phyloP scores from a whole-genome alignment of 1,284 basidiomycete genomes.

The Xerocomus tenax region DNA sequence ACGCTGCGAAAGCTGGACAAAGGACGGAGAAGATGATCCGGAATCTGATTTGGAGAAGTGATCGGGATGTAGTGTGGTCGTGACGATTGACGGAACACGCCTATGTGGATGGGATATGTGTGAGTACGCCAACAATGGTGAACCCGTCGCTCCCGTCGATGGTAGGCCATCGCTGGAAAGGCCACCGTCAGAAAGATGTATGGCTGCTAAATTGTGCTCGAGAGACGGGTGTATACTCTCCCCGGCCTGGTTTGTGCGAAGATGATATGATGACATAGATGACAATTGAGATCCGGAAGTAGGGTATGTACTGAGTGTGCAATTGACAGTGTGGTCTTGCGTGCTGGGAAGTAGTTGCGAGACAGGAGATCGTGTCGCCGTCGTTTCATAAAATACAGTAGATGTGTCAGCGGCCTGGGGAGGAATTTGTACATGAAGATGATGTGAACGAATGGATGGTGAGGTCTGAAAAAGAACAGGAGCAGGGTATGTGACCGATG shows the following conservation, averaged over 20 bases:
- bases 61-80: slow-evolving; percentile 31
- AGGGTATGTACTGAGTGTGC: slow-evolving; percentile 33
- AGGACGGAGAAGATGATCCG: slow-evolving; percentile 14
- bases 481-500: slow-evolving; percentile 27
- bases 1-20: slow-evolving; percentile 22
- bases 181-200: slow-evolving; percentile 16
- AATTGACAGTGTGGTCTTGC: slow-evolving; percentile 23
- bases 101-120: slow-evolving; percentile 20
- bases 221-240: slow-evolving; percentile 14
- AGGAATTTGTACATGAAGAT: slow-evolving; percentile 29
- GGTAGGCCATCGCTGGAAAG: slow-evolving; percentile 6
- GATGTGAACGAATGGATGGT: slow-evolving; percentile 30
- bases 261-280: slow-evolving; percentile 29
- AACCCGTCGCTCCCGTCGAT: slow-evolving; percentile 3
- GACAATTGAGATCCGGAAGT: slow-evolving; percentile 36
- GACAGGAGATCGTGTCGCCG: slow-evolving; percentile 29
- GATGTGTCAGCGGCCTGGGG: slow-evolving; percentile 32
- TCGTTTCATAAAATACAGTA: slow-evolving; percentile 55
- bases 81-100: slow-evolving; percentile 37
- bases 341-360: slow-evolving; percentile 13
- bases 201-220: slow-evolving; percentile 17
- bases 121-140: slow-evolving; percentile 15
- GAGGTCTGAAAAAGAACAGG: slow-evolving; percentile 38
- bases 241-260: slow-evolving; percentile 16
- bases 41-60: slow-evolving; percentile 22